Evolutionary conservation across 2,329 filamentous ascomycete genomes (phyloP), one percentile per base, ranked within the genome.

Genomic region (Phoma sp.): DNA sequence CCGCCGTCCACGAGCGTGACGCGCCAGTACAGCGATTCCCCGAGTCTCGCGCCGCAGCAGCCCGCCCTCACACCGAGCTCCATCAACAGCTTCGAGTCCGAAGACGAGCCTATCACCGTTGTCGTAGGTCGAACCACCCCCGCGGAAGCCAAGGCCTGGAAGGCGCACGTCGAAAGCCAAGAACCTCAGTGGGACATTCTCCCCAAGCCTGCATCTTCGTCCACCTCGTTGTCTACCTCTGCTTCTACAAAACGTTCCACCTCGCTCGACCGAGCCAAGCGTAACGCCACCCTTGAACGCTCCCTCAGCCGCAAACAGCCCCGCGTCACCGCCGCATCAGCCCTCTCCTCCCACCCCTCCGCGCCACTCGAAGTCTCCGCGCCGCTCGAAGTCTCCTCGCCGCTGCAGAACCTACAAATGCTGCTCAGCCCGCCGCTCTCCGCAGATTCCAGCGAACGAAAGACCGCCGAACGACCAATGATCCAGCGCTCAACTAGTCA

Each of bases 101-200:
- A 72, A 15, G 56, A 64, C 22, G 71, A 72, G 37, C 65, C 65
- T 9, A 60, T 72, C 25, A 67, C 68, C 1, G 60, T 73, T 27
- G 64, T 65, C 9, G 67, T 66, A 15, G 64, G 58, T 8, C 59
- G 61, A 32, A 51, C 62, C 6, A 55, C 51, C 2, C 43, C 65
- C 6, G 54, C 51, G 17, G 36, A 55, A 21, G 29, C 41, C 19
- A 52, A 63, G 33, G 51, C 65, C 2, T 67, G 63, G 54, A 67
- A 60, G 29, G 47, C 67, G 2, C 66, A 60, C 17, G 43, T 68
- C 19, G 63, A 69, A 24, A 65, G 64, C 8, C 61, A 63, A 32
- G 69, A 73, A 48, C 70, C 71, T 7, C 61, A 69, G 43, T 72
- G 71, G 71, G 68, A 73, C 44, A 65, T 73, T 10, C 44, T 59